A percentile compares a stretch with the other conserved stretches of the same genome.
Evolutionary conservation across 495 filamentous ascomycete species (phyloP).

Genomic region (Aspergillus coremiiformis): DNA sequence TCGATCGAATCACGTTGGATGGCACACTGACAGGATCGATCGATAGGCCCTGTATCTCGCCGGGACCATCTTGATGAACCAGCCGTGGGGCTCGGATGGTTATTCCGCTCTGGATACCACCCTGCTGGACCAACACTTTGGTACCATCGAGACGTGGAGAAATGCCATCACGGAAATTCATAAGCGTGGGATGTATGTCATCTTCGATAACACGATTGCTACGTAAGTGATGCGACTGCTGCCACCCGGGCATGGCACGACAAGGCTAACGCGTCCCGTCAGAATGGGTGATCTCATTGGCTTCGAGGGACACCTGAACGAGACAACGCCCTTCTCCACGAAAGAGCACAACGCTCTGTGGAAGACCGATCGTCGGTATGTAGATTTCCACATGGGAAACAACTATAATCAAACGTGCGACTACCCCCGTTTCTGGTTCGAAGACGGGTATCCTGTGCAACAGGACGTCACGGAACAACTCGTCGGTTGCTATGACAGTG

Average conservation of each 20-base stretch:
- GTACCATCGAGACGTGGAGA: conserved; percentile 54
- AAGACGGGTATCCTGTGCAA: conserved; percentile 48
- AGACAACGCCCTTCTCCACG: conserved; percentile 49
- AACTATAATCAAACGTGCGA: conserved; percentile 49
- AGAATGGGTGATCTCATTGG: conserved; percentile 60
- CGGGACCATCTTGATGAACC: conserved; percentile 59
- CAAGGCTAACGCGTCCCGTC: background rate
- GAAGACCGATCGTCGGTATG: conserved; percentile 51
- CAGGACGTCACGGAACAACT: conserved; percentile 34
- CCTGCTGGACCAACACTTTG: conserved; percentile 61
- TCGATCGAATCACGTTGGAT: background rate
- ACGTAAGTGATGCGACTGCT: too few relatives aligned
- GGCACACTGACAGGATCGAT: background rate
- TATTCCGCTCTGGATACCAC: conserved; percentile 64
- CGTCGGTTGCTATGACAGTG: conserved; percentile 57
- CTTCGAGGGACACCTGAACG: conserved; percentile 59
- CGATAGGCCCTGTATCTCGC: conserved; percentile 57
- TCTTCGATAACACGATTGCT: conserved; percentile 66
- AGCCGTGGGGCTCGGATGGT: conserved; percentile 60
- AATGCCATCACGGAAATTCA: conserved; percentile 57
- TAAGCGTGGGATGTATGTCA: conserved; percentile 58
- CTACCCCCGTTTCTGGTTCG: conserved; percentile 61
- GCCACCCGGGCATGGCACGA: too few relatives aligned
- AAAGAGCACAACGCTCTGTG: conserved; percentile 51
- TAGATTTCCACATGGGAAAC: conserved; percentile 55